These are phyloP conservation scores for Backusella macrospora DNA, from an alignment of 192 early-diverging fungal species.

Conservation along the genomic window DNA sequence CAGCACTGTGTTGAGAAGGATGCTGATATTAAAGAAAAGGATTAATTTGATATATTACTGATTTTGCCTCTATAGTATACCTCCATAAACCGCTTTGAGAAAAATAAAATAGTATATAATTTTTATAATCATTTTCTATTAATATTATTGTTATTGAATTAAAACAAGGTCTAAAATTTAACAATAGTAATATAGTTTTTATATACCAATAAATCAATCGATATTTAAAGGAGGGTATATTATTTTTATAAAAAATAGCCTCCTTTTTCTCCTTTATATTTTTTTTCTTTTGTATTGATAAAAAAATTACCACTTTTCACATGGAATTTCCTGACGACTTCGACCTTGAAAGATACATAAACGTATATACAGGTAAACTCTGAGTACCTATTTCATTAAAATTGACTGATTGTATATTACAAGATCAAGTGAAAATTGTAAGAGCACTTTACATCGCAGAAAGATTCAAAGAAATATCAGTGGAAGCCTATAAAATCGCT, in stretches of 20 bases:
- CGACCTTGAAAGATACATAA: background rate
- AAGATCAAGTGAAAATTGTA: no score
- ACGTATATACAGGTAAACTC: background rate
- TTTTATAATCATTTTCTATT: background rate
- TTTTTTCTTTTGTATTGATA: background rate
- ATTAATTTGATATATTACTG: background rate
- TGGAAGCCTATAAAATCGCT: no score
- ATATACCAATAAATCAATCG: no score
- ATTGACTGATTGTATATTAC: no score
- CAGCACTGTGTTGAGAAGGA: constrained; percentile 38
- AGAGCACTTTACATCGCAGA: no score
- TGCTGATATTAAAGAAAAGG: background rate
- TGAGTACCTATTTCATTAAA: background rate
- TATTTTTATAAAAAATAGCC: background rate
- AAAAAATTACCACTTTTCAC: background rate
- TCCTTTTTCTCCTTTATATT: background rate
- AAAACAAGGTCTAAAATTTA: background rate
- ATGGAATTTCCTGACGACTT: background rate
- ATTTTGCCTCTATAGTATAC: background rate
- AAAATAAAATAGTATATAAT: background rate
- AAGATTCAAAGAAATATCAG: no score
- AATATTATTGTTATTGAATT: background rate
- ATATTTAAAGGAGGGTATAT: background rate
- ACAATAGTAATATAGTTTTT: background rate
- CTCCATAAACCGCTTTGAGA: background rate